A percentile compares a stretch with the other conserved stretches of the same genome.
These are phyloP conservation scores for Salvia splendens DNA, from an alignment of 257 asterid species.

Conservation along the genomic window DNA sequence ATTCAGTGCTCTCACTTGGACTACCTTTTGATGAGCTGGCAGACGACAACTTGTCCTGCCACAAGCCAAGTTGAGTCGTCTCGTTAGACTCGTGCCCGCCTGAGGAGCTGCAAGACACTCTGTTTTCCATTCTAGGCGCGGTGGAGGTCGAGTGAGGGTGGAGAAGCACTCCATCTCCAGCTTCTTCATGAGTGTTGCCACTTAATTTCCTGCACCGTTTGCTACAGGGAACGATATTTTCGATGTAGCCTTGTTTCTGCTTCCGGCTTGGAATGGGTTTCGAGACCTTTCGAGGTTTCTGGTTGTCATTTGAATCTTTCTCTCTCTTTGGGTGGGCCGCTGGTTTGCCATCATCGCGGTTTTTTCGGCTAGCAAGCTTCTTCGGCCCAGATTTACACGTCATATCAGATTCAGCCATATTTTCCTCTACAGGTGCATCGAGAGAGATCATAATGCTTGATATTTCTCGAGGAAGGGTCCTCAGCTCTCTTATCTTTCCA, in stretches of 20 bases:
- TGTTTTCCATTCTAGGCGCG: conserved; percentile 41
- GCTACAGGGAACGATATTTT: conserved; percentile 34
- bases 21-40: conserved; percentile 54
- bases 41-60: conserved; percentile 50
- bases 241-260: conserved; percentile 38
- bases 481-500: conserved; percentile 52
- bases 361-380: conserved; percentile 30
- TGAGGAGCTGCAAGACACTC: conserved; percentile 33
- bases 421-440: conserved; percentile 29
- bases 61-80: conserved; percentile 34
- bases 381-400: conserved; percentile 34
- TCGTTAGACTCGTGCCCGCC: conserved; percentile 31
- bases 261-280: conserved; percentile 35
- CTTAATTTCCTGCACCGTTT: conserved; percentile 45
- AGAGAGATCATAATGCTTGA: conserved; percentile 27
- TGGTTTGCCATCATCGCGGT: conserved; percentile 26
- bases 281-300: conserved; percentile 36
- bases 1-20: conserved; percentile 45
- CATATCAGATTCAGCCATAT: conserved; percentile 41
- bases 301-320: conserved; percentile 35
- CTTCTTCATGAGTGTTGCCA: conserved; percentile 36
- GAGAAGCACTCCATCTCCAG: conserved; percentile 25
- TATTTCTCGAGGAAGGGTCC: conserved; percentile 43
- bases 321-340: conserved; percentile 26
- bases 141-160: conserved; percentile 19